phyloP scores from a whole-genome alignment of 164 flowering plant genomes.

The Vitis vinifera region DNA sequence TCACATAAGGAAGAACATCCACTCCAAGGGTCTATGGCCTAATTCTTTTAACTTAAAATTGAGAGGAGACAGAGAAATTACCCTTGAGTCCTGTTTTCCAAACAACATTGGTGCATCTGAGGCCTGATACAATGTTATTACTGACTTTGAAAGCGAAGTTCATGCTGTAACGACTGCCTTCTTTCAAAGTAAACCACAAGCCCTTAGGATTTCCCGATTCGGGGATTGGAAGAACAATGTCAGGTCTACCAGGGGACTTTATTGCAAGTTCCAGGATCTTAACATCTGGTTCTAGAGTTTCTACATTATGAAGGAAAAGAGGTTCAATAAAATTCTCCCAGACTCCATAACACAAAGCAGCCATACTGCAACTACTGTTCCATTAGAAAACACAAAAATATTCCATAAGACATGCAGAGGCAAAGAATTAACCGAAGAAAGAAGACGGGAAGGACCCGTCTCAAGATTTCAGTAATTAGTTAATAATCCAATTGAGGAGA shows the following conservation, averaged over 20 bases:
- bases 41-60: not conserved
- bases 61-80: slow-evolving; percentile 10
- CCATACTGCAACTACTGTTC: too few relatives aligned
- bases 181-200: slow-evolving; percentile 62
- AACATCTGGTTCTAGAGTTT: slow-evolving; percentile 62
- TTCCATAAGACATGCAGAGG: not conserved
- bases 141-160: slow-evolving; percentile 52
- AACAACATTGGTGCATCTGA: slow-evolving; percentile 55
- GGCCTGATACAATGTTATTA: slow-evolving; percentile 68
- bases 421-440: too few relatives aligned
- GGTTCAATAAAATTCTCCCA: too few relatives aligned
- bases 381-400: too few relatives aligned
- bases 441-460: too few relatives aligned
- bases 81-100: slow-evolving; percentile 76
- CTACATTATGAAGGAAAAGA: slow-evolving; percentile 23
- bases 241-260: slow-evolving; percentile 50
- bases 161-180: slow-evolving; percentile 59
- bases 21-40: not conserved
- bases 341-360: too few relatives aligned
- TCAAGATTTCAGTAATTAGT: too few relatives aligned
- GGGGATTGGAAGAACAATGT: slow-evolving; percentile 52
- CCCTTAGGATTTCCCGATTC: slow-evolving; percentile 59
- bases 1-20: not conserved
- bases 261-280: slow-evolving; percentile 60
- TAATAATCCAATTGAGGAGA: too few relatives aligned